Percentiles rank a stretch among this genome's conserved stretches.
Conservation (phyloP, 768 basidiomycete species). For the Trametes gibbosa region DNA sequence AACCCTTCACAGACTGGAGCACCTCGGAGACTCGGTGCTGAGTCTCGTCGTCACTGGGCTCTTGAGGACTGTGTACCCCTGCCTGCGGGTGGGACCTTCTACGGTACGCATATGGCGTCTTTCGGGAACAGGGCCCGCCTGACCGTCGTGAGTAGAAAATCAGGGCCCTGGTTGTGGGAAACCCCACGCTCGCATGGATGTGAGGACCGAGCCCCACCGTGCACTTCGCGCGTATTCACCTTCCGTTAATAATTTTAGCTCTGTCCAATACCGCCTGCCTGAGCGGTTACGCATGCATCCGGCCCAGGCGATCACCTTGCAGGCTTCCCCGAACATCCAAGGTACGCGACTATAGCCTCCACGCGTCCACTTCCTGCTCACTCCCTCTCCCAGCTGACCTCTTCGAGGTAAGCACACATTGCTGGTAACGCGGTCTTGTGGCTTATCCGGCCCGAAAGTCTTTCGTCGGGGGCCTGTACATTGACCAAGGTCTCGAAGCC, state of each 20-base stretch:
- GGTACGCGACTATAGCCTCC: slow-evolving; percentile 37
- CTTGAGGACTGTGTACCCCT: slow-evolving; percentile 61
- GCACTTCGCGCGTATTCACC: background rate
- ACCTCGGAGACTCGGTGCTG: slow-evolving; percentile 74
- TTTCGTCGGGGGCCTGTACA: slow-evolving; percentile 75
- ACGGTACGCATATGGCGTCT: slow-evolving; percentile 46
- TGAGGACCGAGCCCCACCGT: slow-evolving; percentile 31
- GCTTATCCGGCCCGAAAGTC: slow-evolving; percentile 48
- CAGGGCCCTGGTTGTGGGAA: slow-evolving; percentile 70
- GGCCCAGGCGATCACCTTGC: slow-evolving; percentile 69
- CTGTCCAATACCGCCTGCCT: slow-evolving; percentile 62
- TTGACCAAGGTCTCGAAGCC: slow-evolving; percentile 60
- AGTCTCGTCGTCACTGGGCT: slow-evolving; percentile 64
- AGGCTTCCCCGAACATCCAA: slow-evolving; percentile 69
- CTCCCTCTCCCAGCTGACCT: slow-evolving; percentile 55
- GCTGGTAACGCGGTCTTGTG: background rate
- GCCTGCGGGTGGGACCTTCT: slow-evolving; percentile 72
- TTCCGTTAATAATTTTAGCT: slow-evolving; percentile 37
- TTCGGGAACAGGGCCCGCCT: background rate
- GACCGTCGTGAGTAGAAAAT: slow-evolving; percentile 62
- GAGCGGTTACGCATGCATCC: slow-evolving; percentile 62
- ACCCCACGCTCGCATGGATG: slow-evolving; percentile 71
- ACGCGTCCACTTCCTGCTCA: slow-evolving; percentile 9
- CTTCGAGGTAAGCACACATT: slow-evolving; percentile 56
- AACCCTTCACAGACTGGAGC: slow-evolving; percentile 56